These are phyloP conservation scores for Novakomyces olei DNA, from an alignment of 805 yeast species.

Conservation along the genomic window DNA sequence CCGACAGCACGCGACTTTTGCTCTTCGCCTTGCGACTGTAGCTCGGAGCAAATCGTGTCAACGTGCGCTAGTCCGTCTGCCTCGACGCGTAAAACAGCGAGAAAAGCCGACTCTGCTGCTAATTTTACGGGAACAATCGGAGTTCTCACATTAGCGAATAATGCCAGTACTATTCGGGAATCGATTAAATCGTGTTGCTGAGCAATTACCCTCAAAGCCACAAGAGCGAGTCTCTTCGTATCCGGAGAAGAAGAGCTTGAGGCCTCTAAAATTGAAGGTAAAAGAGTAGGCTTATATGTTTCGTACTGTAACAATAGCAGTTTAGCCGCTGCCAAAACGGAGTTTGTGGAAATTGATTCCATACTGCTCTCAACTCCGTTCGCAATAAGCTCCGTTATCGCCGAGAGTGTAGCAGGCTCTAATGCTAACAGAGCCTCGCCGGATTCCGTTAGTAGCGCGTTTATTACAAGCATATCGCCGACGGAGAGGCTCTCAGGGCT, in stretches of 20 bases:
- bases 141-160: slow-evolving; percentile 69
- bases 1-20: slow-evolving; percentile 42
- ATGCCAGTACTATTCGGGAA: slow-evolving; percentile 37
- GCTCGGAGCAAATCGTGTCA: slow-evolving; percentile 6
- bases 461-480: too few relatives aligned
- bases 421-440: too few relatives aligned
- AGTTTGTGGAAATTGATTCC: slow-evolving; percentile 32
- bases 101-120: slow-evolving; percentile 79
- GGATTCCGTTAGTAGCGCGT: too few relatives aligned
- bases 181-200: slow-evolving; percentile 32
- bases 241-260: slow-evolving; percentile 48
- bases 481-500: too few relatives aligned
- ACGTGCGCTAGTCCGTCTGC: slow-evolving; percentile 45
- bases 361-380: slow-evolving; percentile 22
- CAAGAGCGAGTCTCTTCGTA: slow-evolving; percentile 56
- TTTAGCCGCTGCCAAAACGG: slow-evolving; percentile 65
- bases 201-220: slow-evolving; percentile 52
- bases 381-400: too few relatives aligned
- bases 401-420: too few relatives aligned
- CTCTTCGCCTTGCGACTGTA: too few relatives aligned
- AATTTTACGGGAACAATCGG: slow-evolving; percentile 74
- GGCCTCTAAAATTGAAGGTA: slow-evolving; percentile 20
- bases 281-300: too few relatives aligned
- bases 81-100: slow-evolving; percentile 49
- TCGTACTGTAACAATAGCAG: slow-evolving; percentile 32